Base-by-base conservation (phyloP, 2,329 filamentous ascomycete species). In the Magnaporthiopsis rhizophila region DNA sequence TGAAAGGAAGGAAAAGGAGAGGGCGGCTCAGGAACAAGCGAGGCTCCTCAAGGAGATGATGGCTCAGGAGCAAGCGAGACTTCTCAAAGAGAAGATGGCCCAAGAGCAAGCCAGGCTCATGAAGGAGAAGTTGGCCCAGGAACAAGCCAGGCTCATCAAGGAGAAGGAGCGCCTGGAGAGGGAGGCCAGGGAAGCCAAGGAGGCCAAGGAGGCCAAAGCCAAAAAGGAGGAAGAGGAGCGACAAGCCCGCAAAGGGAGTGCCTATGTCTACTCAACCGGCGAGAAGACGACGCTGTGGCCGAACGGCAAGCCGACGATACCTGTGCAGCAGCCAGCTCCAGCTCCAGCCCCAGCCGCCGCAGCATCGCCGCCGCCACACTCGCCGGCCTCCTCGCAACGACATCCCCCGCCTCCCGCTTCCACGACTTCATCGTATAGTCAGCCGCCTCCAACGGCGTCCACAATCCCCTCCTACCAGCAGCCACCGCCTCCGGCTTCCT, bases 241-340 rank as follows among this genome's bases (percentile, higher is more conserved):
- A 66, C 72, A 73, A 61, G 65, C 69, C 59, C 78, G 81, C 66
- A 79, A 79, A 66, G 76, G 78, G 57, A 81, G 79, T 68, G 79
- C 81, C n/a, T 88, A 89, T 70, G 86, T 86, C 65, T 88, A 79
- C 75, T 86, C 83, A 64, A 83, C 88, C 28, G 88, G 88, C 62
- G 88, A 91, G 74, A 87, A 82, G 75, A 87, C 83, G 62, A 89
- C 86, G 74, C 87, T 87, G 69, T 91, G 89, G 83, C 87, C 88
- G 7, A 86, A 83, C 70, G 86, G 83, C 69, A 82, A 80, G 67
- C 86, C 81, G 64, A 18, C 36, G 36, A 38, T 38, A 38, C 36
- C 36, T 38, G 36, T 38, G 36, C 36, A 38, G 5, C 36, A 38
- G 36, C 70, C 77, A 32, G 66, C 70, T n/a, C 68, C 68, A 64